Evolutionary conservation across 2,329 filamentous ascomycete genomes (phyloP).

Genomic region (Ophiostoma quercus): DNA sequence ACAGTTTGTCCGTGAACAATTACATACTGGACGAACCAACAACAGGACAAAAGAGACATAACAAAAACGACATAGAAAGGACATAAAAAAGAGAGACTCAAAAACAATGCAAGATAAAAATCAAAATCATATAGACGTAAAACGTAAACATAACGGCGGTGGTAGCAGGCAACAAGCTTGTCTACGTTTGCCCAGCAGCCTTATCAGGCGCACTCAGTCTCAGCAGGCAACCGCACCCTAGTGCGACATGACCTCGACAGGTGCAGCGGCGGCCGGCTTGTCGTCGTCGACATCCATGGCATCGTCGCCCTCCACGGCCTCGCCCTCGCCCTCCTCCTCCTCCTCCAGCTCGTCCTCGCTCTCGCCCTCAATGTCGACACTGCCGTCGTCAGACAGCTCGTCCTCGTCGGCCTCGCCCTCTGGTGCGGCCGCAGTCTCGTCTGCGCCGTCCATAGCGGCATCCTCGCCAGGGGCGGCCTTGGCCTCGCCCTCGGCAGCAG

Average conservation of each 20-base stretch:
- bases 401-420: constrained; percentile 33
- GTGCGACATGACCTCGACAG: constrained; percentile 32
- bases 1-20: neutral
- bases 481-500: constrained; percentile 24
- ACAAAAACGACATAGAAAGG: too few species aligned
- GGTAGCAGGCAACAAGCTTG: too few species aligned
- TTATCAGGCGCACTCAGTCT: neutral
- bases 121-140: constrained; percentile 9
- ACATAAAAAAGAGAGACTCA: neutral
- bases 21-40: neutral
- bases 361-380: constrained; percentile 39
- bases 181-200: too few species aligned
- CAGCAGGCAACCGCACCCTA: constrained; percentile 14
- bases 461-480: constrained; percentile 29
- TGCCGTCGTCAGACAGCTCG: constrained; percentile 38
- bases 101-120: neutral
- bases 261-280: constrained; percentile 28
- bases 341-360: constrained; percentile 38
- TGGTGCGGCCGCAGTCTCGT: constrained; percentile 23
- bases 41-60: neutral
- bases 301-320: constrained; percentile 33
- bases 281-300: constrained; percentile 38
- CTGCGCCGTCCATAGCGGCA: constrained; percentile 35
- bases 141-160: neutral
- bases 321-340: constrained; percentile 33